Evolutionary conservation across 2,329 filamentous ascomycete species (phyloP).

Genomic region (Pseudocercospora ulei): DNA sequence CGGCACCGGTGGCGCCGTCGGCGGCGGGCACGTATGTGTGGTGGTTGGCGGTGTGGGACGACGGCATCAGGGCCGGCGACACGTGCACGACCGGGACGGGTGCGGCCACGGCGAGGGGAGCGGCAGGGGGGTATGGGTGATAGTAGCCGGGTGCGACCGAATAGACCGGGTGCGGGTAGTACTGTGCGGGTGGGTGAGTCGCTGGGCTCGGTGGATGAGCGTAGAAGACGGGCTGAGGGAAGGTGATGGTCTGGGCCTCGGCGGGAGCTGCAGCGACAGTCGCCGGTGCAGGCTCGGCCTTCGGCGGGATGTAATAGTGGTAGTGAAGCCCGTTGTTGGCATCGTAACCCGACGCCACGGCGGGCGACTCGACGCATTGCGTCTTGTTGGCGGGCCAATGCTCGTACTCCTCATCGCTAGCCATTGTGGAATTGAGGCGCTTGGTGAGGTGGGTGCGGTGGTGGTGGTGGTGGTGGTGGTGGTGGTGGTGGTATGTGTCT

Average conservation of each 20-base stretch:
- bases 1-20: conserved; percentile 6
- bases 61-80: conserved; percentile 5
- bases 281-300: conserved; percentile 17
- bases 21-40: conserved; percentile 20
- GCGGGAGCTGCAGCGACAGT: conserved; percentile 13
- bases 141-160: conserved; percentile 19
- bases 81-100: conserved; percentile 9
- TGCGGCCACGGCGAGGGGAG: conserved; percentile 13
- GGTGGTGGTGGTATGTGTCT: conserved; percentile 5
- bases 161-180: conserved; percentile 20
- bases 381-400: conserved; percentile 30
- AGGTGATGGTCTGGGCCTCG: conserved; percentile 14
- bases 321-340: conserved; percentile 28
- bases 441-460: too few relatives aligned
- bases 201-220: conserved; percentile 14
- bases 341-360: conserved; percentile 24
- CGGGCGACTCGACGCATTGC: conserved; percentile 13
- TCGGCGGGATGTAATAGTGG: conserved; percentile 25
- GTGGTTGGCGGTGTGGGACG: conserved; percentile 10
- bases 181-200: conserved; percentile 19
- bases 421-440: too few relatives aligned
- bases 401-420: conserved; percentile 26
- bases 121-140: conserved; percentile 16
- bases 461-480: too few relatives aligned
- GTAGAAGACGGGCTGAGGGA: conserved; percentile 21